Evolutionary conservation across 2,329 filamentous ascomycete genomes (phyloP), one percentile per base, ranked within the genome.

Genomic region (Alternaria triticimaculans): DNA sequence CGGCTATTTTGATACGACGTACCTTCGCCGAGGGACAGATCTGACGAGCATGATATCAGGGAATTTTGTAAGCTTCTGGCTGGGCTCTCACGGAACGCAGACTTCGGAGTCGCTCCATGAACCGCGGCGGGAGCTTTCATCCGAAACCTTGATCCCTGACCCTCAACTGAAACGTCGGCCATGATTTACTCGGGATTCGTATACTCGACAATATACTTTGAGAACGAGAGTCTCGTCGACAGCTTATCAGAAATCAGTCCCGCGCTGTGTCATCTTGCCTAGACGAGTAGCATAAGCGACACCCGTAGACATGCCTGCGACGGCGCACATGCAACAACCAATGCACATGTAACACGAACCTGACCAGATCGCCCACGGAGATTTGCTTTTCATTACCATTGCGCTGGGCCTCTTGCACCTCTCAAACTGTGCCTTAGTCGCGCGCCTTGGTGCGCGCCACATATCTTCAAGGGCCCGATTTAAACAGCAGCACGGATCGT

Each of bases 171-270:
- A 56, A 63, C 56, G 18, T 21, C 28, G 49, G 21, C 37, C 26
- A 37, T n/a, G 15, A 41, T 41, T 14, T 37, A 33, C 15, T 41
- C 15, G 37, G 18, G 41, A 9, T 44, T 44, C 11, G 37, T 26
- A 26, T 23, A 46, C 43, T 51, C 58, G 25, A 65, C 51, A 55
- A 60, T 50, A 44, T 55, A 64, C 18, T 46, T 21, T 30, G 7
- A 9, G 30, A 26, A 43, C 14, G 45, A 44, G 33, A 55, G 62
- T 60, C 28, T 37, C 25, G 30, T 58, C 63, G 60, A 68, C 63
- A 66, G 68, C 72, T 73, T 75, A 76, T 76, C 70, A 63, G 48
- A 45, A 55, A 66, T 66, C 37, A 41, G 37, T 41, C 62, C 65
- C 69, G 62, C 67, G 61, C 65, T 55, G 64, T 63, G 44, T 67